A percentile compares a stretch with the other conserved stretches of the same genome.
Evolutionary conservation across 441 rosid species (phyloP).

Genomic region (Metrosideros polymorpha): DNA sequence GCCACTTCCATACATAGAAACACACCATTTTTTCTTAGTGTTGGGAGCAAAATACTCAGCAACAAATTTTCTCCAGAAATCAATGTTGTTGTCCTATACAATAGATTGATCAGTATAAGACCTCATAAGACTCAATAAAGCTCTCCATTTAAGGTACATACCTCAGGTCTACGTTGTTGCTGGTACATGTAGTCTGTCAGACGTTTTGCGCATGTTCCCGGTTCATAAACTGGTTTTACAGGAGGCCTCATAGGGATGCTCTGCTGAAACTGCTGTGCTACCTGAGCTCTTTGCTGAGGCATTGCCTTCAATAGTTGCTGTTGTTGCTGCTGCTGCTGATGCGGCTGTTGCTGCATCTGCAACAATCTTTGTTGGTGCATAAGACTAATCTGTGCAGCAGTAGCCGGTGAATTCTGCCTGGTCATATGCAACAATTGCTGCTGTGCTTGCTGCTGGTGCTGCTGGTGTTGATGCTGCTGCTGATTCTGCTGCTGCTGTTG

Average conservation of each 20-base stretch:
- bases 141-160: neutral
- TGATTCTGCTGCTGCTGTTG: slow-evolving; percentile 21
- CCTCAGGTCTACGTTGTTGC: slow-evolving; percentile 29
- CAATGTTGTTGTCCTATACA: slow-evolving; percentile 72
- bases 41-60: slow-evolving; percentile 61
- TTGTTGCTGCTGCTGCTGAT: slow-evolving; percentile 11
- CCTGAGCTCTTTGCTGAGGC: slow-evolving; percentile 22
- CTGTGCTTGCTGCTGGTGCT: slow-evolving; percentile 9
- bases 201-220: slow-evolving; percentile 32
- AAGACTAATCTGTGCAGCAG: slow-evolving; percentile 21
- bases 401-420: slow-evolving; percentile 24
- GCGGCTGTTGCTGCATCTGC: slow-evolving; percentile 23
- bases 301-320: slow-evolving; percentile 16
- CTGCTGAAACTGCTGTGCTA: slow-evolving; percentile 21
- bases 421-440: slow-evolving; percentile 17
- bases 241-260: slow-evolving; percentile 21
- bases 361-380: slow-evolving; percentile 25
- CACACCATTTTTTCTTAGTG: slow-evolving; percentile 85
- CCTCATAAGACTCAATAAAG: neutral
- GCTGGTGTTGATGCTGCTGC: slow-evolving; percentile 12
- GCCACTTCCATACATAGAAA: slow-evolving; percentile 79
- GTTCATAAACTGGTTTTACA: slow-evolving; percentile 23
- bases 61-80: slow-evolving; percentile 83
- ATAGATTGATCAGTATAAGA: neutral
- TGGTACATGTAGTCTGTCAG: slow-evolving; percentile 26